Evolutionary conservation across 2,329 filamentous ascomycete genomes (phyloP), one percentile per base, ranked within the genome.

Genomic region (Phialemonium atrogriseum): DNA sequence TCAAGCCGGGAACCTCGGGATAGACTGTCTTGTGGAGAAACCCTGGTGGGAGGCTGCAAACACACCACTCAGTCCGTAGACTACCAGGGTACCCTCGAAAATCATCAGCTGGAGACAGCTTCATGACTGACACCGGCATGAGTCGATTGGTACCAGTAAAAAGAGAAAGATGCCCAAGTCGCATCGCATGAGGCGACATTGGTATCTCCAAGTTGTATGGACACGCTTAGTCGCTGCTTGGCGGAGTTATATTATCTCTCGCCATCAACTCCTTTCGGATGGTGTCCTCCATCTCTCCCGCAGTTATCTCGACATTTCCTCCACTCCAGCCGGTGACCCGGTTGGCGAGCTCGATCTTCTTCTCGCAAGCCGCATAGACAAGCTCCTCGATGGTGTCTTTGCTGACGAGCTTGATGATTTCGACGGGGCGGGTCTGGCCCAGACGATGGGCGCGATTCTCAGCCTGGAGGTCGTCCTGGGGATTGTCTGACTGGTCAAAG

Each of bases 401-500:
- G 0, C 84, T 84, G 33, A 98, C 81, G 1, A 98, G 69, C 18
- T 87, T 70, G 24, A 94, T 77, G 24, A 98, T 83, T 52, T 98
- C 89, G 2, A 98, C 91, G 21, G 89, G 82, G 11, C 84, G 70
- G 18, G 75, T 88, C 63, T 98, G 91, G 0, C 91, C 91, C 7
- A 98, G 84, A 10, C 91, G 81, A 59, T 98, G 91, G 0, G 91
- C 91, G 12, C 91, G 80, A 55, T 98, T 96, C 64, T 96, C 91
- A 0, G 91, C 91, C 55, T 98, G 91, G n/a, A 94, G 79, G 51
- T 98, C 91, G 45, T 96, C 89, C 52, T 98, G 91, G 0, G 91
- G 91, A 47, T 98, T 98, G 62, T 95, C 94, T n/a, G 80, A 85
- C 41, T 84, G 83, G 57, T 98, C 91, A 54, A 96, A 95, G 49